Evolutionary conservation across 495 filamentous ascomycete genomes (phyloP), one percentile per base, ranked within the genome.

Genomic region (Penicillium herquei): DNA sequence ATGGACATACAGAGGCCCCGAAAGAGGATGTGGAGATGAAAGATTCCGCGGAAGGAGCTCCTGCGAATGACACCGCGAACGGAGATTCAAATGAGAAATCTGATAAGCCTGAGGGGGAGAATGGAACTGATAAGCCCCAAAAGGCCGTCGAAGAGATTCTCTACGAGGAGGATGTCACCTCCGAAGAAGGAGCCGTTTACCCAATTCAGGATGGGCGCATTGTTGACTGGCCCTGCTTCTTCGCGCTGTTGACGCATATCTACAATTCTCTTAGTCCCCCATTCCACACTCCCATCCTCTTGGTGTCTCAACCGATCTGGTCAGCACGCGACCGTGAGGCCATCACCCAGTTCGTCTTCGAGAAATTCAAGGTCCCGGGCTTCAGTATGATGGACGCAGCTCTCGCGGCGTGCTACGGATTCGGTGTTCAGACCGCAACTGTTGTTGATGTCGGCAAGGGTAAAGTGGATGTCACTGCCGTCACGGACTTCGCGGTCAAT

Each of bases 311-410:
- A 46, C 94, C 94, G 0, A 83, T 84, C 44, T 98, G 95, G 90
- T 90, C 90, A 9, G 80, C 84, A 6, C 83, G 85, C 45, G 90
- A 96, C 68, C 85, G 86, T 63, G 91, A 96, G 70, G 76, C 75
- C 10, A 81, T 98, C 37, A 87, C 92, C 5, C 89, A 90, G 53
- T 98, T 96, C 73, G 82, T 97, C 58, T 98, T 98, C 61, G 94
- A 98, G 71, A 92, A 92, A 71, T 96, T 96, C 68, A 96, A 94
- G 76, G 91, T 87, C 1, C 94, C 94, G 0, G 91, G 87, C 0
- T 88, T 98, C 49, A 89, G 84, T 50, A 70, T 97, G 39, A 87
- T 98, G 77, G 87, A 98, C 69, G 83, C 89, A 47, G 91, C 89
- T 0, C 69, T 94, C 14, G 91, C 93, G 7, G 84, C 87, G 0